Base-by-base conservation (phyloP, 2,329 filamentous ascomycete genomes). In the Monilinia polystroma region DNA sequence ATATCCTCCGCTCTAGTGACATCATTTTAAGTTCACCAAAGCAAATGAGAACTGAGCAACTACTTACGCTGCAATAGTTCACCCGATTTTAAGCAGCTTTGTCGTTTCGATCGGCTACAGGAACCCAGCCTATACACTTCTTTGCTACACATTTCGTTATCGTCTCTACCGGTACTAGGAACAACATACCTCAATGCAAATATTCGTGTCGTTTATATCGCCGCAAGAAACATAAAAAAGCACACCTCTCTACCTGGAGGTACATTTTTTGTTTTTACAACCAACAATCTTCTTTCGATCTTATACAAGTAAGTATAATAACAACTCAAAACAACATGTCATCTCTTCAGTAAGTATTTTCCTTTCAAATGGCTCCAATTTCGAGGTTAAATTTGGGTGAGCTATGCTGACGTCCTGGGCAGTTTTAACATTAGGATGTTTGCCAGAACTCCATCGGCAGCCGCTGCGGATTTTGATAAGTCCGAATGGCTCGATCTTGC, bases 401-500 rank as follows among this genome's bases (percentile, higher is more conserved):
- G 26, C 18, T 26, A 51, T 35, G 29, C 45, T 60, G 23, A 60
- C 32, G 14, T 60, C 12, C 29, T 20, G 45, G 18, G 29, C 26
- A 60, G 58, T 14, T 11, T 49, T 4, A 60, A 60, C 45, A 60
- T 38, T n/a, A 38, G 14, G n/a, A 38, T 23, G 45, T 51, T 60
- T n/a, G 45, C 45, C n/a, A 26, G 23, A 35, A 60, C 47, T 11
- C 58, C 58, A 51, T 14, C 35, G 16, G 58, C 58, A 51, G 38
- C 29, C 23, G 1, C 45, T 26, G 29, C 45, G 5, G 58, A 60
- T 10, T 60, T 51, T 20, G 2, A n/a, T 12, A 51, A 18, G 6
- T 11, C 29, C 8, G 20, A 32, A 18, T 60, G 58, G 58, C 58
- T 60, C 23, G 58, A 60, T 51, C 58, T 38, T 26, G 58, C 58